phyloP scores from a whole-genome alignment of 164 flowering plant species.

The Nelumbo lutea region DNA sequence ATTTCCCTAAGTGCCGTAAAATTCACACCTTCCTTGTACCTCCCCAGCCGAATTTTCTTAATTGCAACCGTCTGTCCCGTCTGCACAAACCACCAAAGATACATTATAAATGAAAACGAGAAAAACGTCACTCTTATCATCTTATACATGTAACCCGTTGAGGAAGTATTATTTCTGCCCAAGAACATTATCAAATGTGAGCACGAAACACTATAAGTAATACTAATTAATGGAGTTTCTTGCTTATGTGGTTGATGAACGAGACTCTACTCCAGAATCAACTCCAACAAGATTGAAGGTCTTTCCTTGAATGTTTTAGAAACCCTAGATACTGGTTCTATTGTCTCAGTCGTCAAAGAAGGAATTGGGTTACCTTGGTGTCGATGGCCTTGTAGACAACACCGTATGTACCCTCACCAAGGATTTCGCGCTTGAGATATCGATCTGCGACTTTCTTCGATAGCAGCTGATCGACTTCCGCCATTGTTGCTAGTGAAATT shows the following conservation, averaged over 20 bases:
- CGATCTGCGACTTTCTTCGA: constrained; percentile 77
- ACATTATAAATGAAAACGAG: neutral
- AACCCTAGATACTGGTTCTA: constrained; percentile 10
- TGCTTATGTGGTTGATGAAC: no score
- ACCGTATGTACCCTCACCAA: constrained; percentile 96
- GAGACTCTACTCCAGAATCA: neutral
- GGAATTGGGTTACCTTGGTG: constrained; percentile 42
- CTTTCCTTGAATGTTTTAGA: neutral
- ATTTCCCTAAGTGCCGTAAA: constrained; percentile 94
- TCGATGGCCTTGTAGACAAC: constrained; percentile 97
- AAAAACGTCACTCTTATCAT: neutral
- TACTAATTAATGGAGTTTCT: neutral
- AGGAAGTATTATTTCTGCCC: neutral
- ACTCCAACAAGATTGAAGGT: neutral
- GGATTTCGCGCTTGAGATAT: constrained; percentile 77
- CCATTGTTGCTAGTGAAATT: constrained; percentile 19
- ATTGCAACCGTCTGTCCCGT: constrained; percentile 83
- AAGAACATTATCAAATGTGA: neutral
- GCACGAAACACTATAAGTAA: neutral
- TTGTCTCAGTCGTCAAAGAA: neutral
- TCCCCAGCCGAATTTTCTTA: constrained; percentile 91
- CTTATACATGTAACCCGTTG: neutral
- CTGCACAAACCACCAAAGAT: constrained; percentile 37
- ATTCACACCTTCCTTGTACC: constrained; percentile 93
- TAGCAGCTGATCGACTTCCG: constrained; percentile 31